A percentile compares a stretch with the other conserved stretches of the same genome.
Conservation (phyloP, 2,329 filamentous ascomycete genomes). For the Huntiella abstrusa region DNA sequence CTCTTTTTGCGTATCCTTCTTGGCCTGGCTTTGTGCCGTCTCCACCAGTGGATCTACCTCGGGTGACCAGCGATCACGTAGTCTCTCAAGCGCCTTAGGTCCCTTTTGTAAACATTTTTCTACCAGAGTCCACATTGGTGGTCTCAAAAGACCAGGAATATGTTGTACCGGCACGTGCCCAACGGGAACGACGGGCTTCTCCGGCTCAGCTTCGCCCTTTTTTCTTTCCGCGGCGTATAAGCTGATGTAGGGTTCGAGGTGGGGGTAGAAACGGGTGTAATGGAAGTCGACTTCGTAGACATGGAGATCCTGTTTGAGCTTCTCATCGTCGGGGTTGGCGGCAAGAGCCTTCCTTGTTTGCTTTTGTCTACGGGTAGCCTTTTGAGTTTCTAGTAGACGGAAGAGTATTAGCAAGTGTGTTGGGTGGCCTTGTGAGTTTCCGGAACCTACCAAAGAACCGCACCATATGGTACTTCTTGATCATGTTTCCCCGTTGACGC, state of each 20-base stretch:
- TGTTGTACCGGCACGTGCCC: constrained; percentile 18
- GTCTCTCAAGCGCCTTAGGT: constrained; percentile 27
- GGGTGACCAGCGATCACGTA: constrained; percentile 33
- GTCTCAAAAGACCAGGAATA: constrained; percentile 17
- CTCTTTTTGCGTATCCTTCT: constrained; percentile 13
- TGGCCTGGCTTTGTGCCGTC: constrained; percentile 12
- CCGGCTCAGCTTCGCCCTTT: constrained; percentile 21
- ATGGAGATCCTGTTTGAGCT: constrained; percentile 40
- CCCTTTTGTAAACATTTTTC: constrained; percentile 45
- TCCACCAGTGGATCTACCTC: constrained; percentile 13
- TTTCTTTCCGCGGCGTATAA: constrained; percentile 27
- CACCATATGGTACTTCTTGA: constrained; percentile 65
- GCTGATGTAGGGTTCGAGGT: constrained; percentile 51
- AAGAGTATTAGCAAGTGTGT: background rate
- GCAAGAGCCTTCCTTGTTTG: constrained; percentile 39
- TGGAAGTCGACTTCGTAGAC: constrained; percentile 54
- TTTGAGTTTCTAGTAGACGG: constrained; percentile 42
- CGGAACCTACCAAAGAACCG: constrained; percentile 53
- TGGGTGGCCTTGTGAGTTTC: too few species aligned
- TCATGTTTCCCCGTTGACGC: constrained; percentile 49
- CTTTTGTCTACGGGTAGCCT: constrained; percentile 48
- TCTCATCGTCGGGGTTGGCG: constrained; percentile 29
- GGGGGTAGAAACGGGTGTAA: constrained; percentile 55
- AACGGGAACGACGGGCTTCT: constrained; percentile 22
- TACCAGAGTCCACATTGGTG: constrained; percentile 48